These are phyloP conservation scores for Drechslerella stenobrocha DNA, from an alignment of 2,329 filamentous ascomycete genomes.

Conservation along the genomic window DNA sequence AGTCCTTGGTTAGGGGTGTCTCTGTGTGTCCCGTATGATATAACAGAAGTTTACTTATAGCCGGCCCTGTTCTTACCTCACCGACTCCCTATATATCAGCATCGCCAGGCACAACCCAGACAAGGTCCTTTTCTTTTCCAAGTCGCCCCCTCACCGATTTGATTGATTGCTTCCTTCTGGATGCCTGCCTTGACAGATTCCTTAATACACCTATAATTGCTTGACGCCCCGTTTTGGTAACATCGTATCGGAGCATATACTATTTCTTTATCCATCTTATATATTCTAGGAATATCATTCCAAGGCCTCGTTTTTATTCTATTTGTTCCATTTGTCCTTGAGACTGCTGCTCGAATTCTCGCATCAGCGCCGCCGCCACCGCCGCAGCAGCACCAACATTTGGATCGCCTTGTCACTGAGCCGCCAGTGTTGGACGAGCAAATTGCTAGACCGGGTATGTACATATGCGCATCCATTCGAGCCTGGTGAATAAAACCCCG, in stretches of 20 bases:
- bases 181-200: no score
- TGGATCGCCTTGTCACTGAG: background rate
- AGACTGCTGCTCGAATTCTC: no score
- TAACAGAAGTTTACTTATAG: conserved; percentile 7
- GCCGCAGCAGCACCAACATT: background rate
- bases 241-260: background rate
- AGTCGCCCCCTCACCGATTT: conserved; percentile 1
- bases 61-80: conserved; percentile 6
- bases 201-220: conserved; percentile 8
- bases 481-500: no score
- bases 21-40: conserved; percentile 17
- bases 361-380: background rate
- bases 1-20: conserved; percentile 3
- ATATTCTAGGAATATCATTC: background rate
- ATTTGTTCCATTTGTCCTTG: no score
- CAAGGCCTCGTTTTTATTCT: no score
- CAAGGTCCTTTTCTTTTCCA: conserved; percentile 18
- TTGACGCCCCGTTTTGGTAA: background rate
- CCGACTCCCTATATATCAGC: conserved; percentile 38
- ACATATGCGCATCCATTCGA: background rate
- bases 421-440: conserved; percentile 1
- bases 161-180: background rate
- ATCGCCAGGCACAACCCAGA: conserved; percentile 42
- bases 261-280: background rate
- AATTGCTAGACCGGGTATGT: background rate